These are phyloP conservation scores for Talaromyces liani DNA, from an alignment of 495 filamentous ascomycete genomes.

Conservation along the genomic window DNA sequence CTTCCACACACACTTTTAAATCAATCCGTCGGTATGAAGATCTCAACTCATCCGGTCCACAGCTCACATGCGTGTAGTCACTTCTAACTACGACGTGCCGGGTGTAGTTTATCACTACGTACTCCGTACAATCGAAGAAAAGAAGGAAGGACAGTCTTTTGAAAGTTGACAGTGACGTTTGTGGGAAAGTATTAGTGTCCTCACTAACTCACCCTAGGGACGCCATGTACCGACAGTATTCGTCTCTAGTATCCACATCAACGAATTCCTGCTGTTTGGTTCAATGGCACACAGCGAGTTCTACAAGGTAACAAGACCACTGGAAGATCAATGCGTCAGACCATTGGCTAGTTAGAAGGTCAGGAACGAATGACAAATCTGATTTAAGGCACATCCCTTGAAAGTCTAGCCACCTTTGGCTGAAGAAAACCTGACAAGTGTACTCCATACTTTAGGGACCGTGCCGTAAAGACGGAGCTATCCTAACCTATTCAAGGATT, in stretches of 20 bases:
- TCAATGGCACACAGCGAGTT: neutral
- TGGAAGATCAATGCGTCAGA: neutral
- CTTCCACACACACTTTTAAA: neutral
- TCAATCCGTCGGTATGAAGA: neutral
- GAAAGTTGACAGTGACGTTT: neutral
- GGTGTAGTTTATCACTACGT: neutral
- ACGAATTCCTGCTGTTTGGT: neutral
- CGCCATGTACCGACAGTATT: neutral
- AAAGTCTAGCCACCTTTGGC: neutral
- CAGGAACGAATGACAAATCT: neutral
- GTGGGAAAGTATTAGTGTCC: neutral
- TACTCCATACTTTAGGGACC: neutral
- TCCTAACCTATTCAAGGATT: neutral
- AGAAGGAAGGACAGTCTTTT: neutral
- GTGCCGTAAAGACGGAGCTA: neutral
- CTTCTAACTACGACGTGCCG: neutral
- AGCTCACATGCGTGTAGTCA: neutral
- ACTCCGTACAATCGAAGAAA: neutral
- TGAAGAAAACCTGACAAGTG: neutral
- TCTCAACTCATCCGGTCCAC: neutral
- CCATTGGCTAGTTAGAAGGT: neutral
- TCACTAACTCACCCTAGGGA: neutral
- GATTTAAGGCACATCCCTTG: neutral
- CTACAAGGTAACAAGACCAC: neutral
- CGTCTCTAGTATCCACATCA: neutral